Evolutionary conservation across 768 basidiomycete species (phyloP).

Genomic region (Podaxis pistillaris): DNA sequence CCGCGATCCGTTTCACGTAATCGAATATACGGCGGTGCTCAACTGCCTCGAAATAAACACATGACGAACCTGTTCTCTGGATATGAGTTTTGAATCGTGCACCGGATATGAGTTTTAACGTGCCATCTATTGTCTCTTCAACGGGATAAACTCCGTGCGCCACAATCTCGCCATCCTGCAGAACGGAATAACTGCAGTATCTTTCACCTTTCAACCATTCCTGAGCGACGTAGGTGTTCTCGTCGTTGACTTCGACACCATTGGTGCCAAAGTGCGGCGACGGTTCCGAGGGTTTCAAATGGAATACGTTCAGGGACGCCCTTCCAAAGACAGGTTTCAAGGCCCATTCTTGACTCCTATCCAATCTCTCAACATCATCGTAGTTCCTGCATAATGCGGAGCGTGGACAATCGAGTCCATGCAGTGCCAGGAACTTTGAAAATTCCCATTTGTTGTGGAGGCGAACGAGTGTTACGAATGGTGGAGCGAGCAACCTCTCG

Average conservation of each 20-base stretch:
- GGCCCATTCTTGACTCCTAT: slow-evolving; percentile 19
- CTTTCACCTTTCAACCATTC: slow-evolving; percentile 20
- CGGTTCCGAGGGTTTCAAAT: slow-evolving; percentile 17
- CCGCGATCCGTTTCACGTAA: slow-evolving; percentile 16
- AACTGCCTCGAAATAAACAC: slow-evolving; percentile 21
- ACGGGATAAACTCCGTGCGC: slow-evolving; percentile 20
- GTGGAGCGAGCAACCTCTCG: slow-evolving; percentile 17
- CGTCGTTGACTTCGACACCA: slow-evolving; percentile 15
- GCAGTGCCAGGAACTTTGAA: slow-evolving; percentile 12
- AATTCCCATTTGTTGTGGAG: slow-evolving; percentile 25
- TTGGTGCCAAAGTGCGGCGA: slow-evolving; percentile 8
- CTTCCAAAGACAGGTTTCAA: slow-evolving; percentile 21
- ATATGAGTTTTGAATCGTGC: background rate
- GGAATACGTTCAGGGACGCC: slow-evolving; percentile 19
- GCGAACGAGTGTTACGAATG: slow-evolving; percentile 17
- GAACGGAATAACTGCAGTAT: slow-evolving; percentile 21
- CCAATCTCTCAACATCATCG: slow-evolving; percentile 15
- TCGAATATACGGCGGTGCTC: slow-evolving; percentile 15
- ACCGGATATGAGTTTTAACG: background rate
- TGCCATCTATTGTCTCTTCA: slow-evolving; percentile 22
- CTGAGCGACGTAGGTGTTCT: slow-evolving; percentile 21
- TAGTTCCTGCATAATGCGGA: slow-evolving; percentile 17
- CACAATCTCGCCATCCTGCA: slow-evolving; percentile 16
- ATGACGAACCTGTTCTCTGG: slow-evolving; percentile 17
- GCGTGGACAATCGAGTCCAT: slow-evolving; percentile 15